Evolutionary conservation across 2,329 filamentous ascomycete genomes (phyloP).

Genomic region (Trichoderma arundinaceum): DNA sequence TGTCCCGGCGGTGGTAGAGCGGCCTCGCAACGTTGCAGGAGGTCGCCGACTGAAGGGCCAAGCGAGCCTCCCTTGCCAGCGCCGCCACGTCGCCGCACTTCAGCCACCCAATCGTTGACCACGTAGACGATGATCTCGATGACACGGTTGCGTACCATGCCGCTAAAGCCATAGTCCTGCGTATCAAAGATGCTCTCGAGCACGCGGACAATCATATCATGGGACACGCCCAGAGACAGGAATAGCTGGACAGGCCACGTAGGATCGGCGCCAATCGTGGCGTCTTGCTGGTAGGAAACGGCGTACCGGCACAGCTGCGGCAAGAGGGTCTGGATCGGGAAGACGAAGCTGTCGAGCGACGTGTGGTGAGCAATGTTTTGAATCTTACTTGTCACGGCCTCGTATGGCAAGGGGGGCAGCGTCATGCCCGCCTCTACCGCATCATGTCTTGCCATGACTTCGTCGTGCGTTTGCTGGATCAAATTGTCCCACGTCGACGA

Average conservation of each 20-base stretch:
- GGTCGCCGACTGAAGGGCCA: conserved; percentile 54
- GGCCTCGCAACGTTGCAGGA: conserved; percentile 57
- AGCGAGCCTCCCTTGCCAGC: conserved; percentile 48
- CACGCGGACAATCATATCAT: conserved; percentile 61
- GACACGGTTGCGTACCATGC: conserved; percentile 54
- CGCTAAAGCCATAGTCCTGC: conserved; percentile 64
- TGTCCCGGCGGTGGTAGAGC: conserved; percentile 49
- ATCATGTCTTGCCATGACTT: conserved; percentile 53
- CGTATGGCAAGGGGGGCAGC: conserved; percentile 65
- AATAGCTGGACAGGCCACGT: conserved; percentile 64
- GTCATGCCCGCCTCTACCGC: conserved; percentile 50
- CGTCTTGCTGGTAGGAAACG: conserved; percentile 62
- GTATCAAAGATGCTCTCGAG: conserved; percentile 63
- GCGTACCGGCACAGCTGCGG: conserved; percentile 68
- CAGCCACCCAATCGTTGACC: conserved; percentile 56
- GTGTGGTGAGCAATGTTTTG: conserved; percentile 69
- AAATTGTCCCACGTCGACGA: conserved; percentile 82
- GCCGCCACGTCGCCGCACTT: conserved; percentile 55
- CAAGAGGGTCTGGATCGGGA: conserved; percentile 66
- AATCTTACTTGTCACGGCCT: conserved; percentile 68
- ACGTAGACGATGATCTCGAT: conserved; percentile 61
- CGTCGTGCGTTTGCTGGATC: conserved; percentile 72
- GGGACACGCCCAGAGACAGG: conserved; percentile 60
- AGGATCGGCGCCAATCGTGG: conserved; percentile 61
- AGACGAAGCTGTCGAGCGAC: conserved; percentile 68